Evolutionary conservation across 495 filamentous ascomycete species (phyloP).

Genomic region (Aspergillus kassunensis): DNA sequence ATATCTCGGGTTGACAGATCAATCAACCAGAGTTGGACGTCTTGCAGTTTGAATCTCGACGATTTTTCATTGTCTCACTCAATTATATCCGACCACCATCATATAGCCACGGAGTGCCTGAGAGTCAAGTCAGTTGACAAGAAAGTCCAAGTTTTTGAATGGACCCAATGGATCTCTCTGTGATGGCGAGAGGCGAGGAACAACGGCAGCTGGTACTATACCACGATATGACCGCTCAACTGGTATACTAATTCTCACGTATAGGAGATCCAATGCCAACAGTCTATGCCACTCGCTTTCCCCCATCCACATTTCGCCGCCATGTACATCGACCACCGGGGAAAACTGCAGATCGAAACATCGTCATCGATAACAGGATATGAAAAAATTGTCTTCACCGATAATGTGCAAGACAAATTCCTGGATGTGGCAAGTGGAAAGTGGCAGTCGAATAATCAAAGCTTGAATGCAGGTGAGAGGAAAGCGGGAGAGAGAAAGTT

Average conservation of each 20-base stretch:
- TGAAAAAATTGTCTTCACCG: conserved; percentile 37
- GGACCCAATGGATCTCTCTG: conserved; percentile 16
- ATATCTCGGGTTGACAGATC: conserved; percentile 1
- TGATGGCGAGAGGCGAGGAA: conserved; percentile 9
- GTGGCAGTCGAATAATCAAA: conserved; percentile 19
- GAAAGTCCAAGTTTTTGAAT: conserved; percentile 16
- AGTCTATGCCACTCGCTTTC: conserved; percentile 17
- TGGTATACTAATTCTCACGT: conserved; percentile 9
- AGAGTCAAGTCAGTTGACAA: neutral
- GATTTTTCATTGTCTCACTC: too few relatives aligned
- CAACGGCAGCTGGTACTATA: conserved; percentile 17
- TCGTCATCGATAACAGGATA: conserved; percentile 36
- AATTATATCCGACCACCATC: neutral
- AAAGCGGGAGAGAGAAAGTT: too few relatives aligned
- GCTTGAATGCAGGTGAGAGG: too few relatives aligned
- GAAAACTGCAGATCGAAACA: conserved; percentile 29
- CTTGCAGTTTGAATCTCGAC: too few relatives aligned
- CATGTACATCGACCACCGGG: conserved; percentile 39
- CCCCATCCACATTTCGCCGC: conserved; percentile 38
- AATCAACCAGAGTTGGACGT: too few relatives aligned
- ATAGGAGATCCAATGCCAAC: conserved; percentile 20
- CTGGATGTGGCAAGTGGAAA: conserved; percentile 26
- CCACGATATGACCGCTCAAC: conserved; percentile 20
- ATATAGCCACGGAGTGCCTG: neutral
- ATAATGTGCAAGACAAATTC: conserved; percentile 37